These are phyloP conservation scores for Fagus sylvatica DNA, from an alignment of 306 rosid species.

Conservation along the genomic window DNA sequence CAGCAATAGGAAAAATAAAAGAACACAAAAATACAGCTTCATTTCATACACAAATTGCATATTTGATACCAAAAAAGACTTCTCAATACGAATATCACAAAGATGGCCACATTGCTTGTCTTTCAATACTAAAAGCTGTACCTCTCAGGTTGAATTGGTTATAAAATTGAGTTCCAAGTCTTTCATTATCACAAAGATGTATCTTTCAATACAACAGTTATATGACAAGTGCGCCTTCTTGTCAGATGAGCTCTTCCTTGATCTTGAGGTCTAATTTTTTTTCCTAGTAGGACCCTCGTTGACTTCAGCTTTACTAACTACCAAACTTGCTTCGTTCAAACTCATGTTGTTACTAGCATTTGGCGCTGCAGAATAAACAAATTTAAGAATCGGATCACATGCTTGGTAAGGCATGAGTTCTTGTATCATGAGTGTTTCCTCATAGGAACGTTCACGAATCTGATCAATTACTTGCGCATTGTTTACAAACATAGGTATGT, in stretches of 20 bases:
- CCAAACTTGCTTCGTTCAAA: constrained; percentile 42
- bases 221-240: constrained; percentile 48
- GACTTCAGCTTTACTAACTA: constrained; percentile 51
- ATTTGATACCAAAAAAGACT: too few species aligned
- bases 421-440: too few species aligned
- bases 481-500: constrained; percentile 46
- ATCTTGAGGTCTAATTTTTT: constrained; percentile 35
- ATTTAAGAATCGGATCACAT: too few species aligned
- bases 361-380: too few species aligned
- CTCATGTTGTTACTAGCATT: constrained; percentile 53
- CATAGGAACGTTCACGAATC: constrained; percentile 43
- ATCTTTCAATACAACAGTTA: constrained; percentile 44
- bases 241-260: constrained; percentile 40
- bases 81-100: too few species aligned
- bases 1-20: too few species aligned
- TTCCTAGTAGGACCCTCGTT: constrained; percentile 50
- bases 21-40: too few species aligned
- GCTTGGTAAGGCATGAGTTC: too few species aligned
- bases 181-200: constrained; percentile 26
- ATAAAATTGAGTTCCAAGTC: neutral
- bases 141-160: constrained; percentile 1
- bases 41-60: too few species aligned
- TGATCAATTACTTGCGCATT: constrained; percentile 49
- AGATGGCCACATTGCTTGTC: too few species aligned
- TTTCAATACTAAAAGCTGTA: neutral